phyloP scores from a whole-genome alignment of 768 basidiomycete genomes.

The Auricularia sp. region DNA sequence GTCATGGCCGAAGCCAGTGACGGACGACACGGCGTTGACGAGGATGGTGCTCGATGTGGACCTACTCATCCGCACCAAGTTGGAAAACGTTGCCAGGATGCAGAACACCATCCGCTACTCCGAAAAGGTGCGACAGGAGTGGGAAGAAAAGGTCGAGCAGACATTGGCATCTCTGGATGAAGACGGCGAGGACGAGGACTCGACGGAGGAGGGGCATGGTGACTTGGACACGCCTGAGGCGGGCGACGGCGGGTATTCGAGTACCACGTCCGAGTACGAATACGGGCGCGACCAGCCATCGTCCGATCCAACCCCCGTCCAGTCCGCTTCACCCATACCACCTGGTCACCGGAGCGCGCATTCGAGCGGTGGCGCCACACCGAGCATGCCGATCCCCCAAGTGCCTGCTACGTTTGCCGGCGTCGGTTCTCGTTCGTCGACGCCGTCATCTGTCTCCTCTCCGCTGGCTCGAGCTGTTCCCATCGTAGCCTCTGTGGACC shows the following conservation, averaged over 20 bases:
- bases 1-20: conserved; percentile 77
- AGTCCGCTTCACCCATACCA: conserved; percentile 37
- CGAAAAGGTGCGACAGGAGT: conserved; percentile 94
- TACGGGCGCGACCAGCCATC: conserved; percentile 39
- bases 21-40: conserved; percentile 74
- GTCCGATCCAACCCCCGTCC: conserved; percentile 59
- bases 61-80: conserved; percentile 83
- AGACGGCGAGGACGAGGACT: conserved; percentile 30
- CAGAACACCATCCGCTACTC: conserved; percentile 95
- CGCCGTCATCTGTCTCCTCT: conserved; percentile 81
- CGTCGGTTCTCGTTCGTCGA: conserved; percentile 61
- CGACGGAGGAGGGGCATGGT: conserved; percentile 12
- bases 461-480: conserved; percentile 79
- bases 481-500: conserved; percentile 57
- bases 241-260: conserved; percentile 44
- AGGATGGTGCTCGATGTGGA: conserved; percentile 83
- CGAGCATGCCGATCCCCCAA: conserved; percentile 1
- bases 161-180: conserved; percentile 49
- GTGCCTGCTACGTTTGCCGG: conserved; percentile 19
- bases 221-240: conserved; percentile 15
- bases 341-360: conserved; percentile 2
- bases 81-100: conserved; percentile 90
- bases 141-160: conserved; percentile 81
- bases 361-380: not conserved
- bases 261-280: conserved; percentile 57